Percentiles rank a stretch among this genome's conserved stretches.
Conservation (phyloP, 2,329 filamentous ascomycete genomes). For the Fusarium anthophilum region DNA sequence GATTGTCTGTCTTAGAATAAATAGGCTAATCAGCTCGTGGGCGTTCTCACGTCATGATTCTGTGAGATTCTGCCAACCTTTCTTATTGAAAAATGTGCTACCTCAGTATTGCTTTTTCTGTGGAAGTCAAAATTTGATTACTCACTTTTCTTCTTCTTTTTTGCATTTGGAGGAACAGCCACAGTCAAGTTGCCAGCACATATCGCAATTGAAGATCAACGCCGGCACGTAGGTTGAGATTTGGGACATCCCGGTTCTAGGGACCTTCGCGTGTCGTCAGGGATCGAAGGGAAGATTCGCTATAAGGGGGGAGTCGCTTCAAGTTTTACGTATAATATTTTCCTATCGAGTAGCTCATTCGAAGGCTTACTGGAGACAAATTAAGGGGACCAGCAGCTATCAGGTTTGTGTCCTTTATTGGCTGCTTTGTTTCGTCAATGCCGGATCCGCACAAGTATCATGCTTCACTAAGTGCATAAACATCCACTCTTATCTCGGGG, state of each 20-base stretch:
- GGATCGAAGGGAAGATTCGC: conserved; percentile 4
- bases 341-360: neutral
- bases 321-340: neutral
- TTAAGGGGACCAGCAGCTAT: neutral
- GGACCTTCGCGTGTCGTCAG: conserved; percentile 34
- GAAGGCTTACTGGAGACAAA: neutral
- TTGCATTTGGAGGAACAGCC: neutral
- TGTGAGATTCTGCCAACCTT: neutral
- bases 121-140: neutral
- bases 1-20: conserved; percentile 13
- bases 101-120: neutral
- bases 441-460: neutral
- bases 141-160: neutral
- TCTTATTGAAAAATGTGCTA: neutral
- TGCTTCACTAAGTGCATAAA: conserved; percentile 8
- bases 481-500: conserved; percentile 20
- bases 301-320: conserved; percentile 6
- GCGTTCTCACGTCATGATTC: conserved; percentile 13
- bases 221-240: conserved; percentile 11
- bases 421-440: conserved; percentile 2
- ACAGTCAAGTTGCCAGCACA: neutral
- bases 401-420: neutral
- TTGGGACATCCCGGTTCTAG: conserved; percentile 27
- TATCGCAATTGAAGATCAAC: neutral
- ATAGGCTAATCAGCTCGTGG: conserved; percentile 8